phyloP scores from a whole-genome alignment of 441 rosid species.

The Populus hybrid region DNA sequence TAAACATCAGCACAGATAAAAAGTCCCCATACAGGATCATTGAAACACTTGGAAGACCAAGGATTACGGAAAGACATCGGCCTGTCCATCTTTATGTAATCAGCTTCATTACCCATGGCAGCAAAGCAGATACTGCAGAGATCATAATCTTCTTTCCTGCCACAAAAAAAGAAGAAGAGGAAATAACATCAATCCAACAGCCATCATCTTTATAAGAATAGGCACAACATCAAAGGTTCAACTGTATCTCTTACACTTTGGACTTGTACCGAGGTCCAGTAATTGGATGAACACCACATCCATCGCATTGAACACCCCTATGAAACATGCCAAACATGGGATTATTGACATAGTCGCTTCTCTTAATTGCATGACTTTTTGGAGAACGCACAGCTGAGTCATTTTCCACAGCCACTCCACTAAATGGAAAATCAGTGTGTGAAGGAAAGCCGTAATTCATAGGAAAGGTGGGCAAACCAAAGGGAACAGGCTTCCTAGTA shows the following conservation, averaged over 20 bases:
- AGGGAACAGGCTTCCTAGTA: slow-evolving; percentile 17
- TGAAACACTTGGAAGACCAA: slow-evolving; percentile 32
- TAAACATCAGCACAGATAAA: not conserved
- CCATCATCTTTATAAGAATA: too few species aligned
- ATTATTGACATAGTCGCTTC: slow-evolving; percentile 31
- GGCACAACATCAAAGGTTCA: too few species aligned
- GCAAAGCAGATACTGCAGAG: too few species aligned
- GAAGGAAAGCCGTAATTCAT: not conserved
- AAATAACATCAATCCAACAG: too few species aligned
- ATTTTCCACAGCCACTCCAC: slow-evolving; percentile 38
- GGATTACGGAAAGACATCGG: slow-evolving; percentile 43
- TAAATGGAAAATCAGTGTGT: slow-evolving; percentile 54
- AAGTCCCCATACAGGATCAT: slow-evolving; percentile 33
- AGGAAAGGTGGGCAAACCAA: not conserved
- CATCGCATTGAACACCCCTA: slow-evolving; percentile 78
- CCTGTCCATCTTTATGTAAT: too few species aligned
- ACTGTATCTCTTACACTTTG: too few species aligned
- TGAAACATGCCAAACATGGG: slow-evolving; percentile 52
- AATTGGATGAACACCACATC: slow-evolving; percentile 85
- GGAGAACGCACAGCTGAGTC: slow-evolving; percentile 17
- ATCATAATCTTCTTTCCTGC: too few species aligned
- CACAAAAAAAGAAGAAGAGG: too few species aligned
- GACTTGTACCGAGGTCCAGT: too few species aligned
- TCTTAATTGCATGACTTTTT: slow-evolving; percentile 21
- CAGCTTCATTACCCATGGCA: too few species aligned